A percentile compares a stretch with the other conserved stretches of the same genome.
Evolutionary conservation across 768 basidiomycete genomes (phyloP).

Genomic region (Tricholoma furcatifolium): DNA sequence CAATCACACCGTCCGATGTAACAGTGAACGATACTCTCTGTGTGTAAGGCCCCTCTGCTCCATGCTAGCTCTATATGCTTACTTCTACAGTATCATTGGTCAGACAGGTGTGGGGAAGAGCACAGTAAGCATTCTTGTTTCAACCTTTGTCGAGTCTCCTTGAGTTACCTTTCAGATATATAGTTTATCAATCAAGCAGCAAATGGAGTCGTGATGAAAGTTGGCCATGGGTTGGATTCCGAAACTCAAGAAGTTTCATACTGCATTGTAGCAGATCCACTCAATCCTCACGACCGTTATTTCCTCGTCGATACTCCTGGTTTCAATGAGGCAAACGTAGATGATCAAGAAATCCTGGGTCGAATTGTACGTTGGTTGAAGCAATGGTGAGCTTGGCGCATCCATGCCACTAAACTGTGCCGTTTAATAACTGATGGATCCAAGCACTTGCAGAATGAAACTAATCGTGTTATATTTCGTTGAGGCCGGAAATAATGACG

Average conservation of each 20-base stretch:
- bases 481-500: background rate
- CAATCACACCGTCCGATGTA: background rate
- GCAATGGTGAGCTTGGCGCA: background rate
- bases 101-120: constrained; percentile 7
- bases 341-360: background rate
- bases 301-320: constrained; percentile 1
- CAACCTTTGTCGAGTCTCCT: background rate
- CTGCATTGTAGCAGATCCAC: background rate
- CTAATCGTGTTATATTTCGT: background rate
- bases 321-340: background rate
- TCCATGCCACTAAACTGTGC: too few species aligned
- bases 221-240: background rate
- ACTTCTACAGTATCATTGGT: constrained; percentile 1
- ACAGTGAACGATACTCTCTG: background rate
- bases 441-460: background rate
- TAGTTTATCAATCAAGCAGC: constrained; percentile 2
- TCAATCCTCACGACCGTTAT: background rate
- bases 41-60: background rate
- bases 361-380: constrained; percentile 2
- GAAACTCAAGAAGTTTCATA: background rate
- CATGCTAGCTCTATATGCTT: background rate
- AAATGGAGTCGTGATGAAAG: background rate
- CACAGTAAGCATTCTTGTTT: background rate
- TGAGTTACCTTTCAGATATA: background rate
- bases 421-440: background rate